Evolutionary conservation across 345 rosid species (phyloP), one percentile per base, ranked within the genome.

Genomic region (Brassica carinata): DNA sequence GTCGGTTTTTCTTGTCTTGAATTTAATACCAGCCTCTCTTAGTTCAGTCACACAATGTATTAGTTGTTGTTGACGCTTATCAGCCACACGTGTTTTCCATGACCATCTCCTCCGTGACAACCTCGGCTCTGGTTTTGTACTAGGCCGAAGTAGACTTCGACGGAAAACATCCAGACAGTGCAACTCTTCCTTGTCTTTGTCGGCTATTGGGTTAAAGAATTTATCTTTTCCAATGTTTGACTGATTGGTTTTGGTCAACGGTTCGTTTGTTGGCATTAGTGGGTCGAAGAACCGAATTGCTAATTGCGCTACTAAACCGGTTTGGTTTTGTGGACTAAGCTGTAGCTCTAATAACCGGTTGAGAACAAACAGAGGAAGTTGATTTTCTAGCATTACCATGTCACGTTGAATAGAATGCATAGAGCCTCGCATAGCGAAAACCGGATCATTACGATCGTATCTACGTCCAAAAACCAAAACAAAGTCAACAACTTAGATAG

Each of bases 371-470:
- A 92, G 83, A 3, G 98, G 97, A 81, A 91, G 83, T 84, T 91
- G 97, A 33, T 92, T 94, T 85, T 92, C 97, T 8, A 94, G 79
- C 97, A 94, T 92, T 40, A 91, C 87, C 97, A 92, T 94, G 82
- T 94, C 98, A 55, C 94, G 78, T 71, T 89, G 97, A 69, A 92
- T 92, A 0, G 94, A 84, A 83, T 91, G 98, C 97, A 91, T 94
- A 1, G 87, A 87, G 4, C 94, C 97, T 11, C 97, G 86, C 90
- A 90, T 90, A 0, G 94, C 88, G 5, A 92, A 94, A 45, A 91
- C 79, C 4, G 98, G 99, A 74, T 91, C 98, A 26, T 88, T 91
- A 69, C 91, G 84, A 7, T 86, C 77, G 67, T 95, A 95, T 45
- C 84, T 27, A 27, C 29, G 78, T 0, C 48, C 19, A 61, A 45